These are phyloP conservation scores for Populus hybrid DNA, from an alignment of 441 rosid genomes.

Conservation along the genomic window DNA sequence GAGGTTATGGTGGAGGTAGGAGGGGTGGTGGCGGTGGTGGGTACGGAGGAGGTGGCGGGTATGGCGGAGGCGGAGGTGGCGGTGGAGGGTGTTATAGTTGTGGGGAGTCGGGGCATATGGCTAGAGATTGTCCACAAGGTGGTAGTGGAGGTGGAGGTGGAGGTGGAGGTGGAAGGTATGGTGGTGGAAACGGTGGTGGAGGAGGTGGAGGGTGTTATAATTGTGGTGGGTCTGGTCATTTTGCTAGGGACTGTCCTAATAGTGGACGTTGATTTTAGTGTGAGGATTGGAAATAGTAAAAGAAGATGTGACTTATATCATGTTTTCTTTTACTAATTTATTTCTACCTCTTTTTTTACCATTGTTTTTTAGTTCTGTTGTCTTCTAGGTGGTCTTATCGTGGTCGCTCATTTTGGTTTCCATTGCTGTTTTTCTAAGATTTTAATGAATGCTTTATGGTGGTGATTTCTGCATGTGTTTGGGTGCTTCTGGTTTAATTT, in stretches of 20 bases:
- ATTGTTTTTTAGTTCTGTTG: background rate
- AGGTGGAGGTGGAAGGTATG: conserved; percentile 16
- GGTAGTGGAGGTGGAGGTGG: conserved; percentile 22
- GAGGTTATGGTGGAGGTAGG: conserved; percentile 27
- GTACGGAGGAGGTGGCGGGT: conserved; percentile 18
- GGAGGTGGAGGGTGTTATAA: conserved; percentile 48
- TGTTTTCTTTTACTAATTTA: background rate
- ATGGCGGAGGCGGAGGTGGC: conserved; percentile 25
- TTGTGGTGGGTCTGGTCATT: conserved; percentile 57
- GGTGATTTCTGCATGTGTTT: background rate
- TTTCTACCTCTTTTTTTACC: background rate
- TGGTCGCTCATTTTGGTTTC: background rate
- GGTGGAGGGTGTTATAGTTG: conserved; percentile 47
- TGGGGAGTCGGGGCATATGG: conserved; percentile 52
- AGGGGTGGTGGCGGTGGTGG: conserved; percentile 20
- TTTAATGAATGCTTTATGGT: background rate
- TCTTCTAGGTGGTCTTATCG: background rate
- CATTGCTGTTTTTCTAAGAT: background rate
- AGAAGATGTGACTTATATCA: background rate
- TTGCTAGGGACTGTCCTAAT: conserved; percentile 58
- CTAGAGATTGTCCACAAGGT: conserved; percentile 50
- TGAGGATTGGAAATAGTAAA: background rate
- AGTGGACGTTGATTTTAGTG: conserved; percentile 30
- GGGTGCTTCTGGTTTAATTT: background rate
- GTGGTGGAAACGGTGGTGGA: conserved; percentile 17